phyloP scores from a whole-genome alignment of 129 eudicot species.

The Ambrosia trifida region DNA sequence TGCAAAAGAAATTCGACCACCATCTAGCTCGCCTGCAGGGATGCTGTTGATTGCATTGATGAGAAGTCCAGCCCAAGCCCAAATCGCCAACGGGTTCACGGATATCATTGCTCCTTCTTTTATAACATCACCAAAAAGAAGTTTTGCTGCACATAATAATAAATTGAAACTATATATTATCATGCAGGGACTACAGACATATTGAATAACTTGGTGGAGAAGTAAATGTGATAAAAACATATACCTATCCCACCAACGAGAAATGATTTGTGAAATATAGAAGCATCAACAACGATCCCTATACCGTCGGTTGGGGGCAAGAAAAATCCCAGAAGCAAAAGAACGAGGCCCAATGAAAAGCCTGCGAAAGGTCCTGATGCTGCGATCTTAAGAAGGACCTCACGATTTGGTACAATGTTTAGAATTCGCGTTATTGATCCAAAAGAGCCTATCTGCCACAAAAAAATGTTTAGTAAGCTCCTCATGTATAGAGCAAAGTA shows the following conservation, averaged over 20 bases:
- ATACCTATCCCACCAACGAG: constrained; percentile 95
- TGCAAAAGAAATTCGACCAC: constrained; percentile 92
- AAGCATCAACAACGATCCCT: constrained; percentile 76
- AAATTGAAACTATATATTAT: background rate
- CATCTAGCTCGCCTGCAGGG: constrained; percentile 98
- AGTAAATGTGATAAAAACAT: constrained; percentile 11
- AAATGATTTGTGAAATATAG: constrained; percentile 90
- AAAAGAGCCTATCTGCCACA: constrained; percentile 98
- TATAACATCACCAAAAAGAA: constrained; percentile 86
- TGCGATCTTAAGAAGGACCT: constrained; percentile 91
- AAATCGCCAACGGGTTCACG: constrained; percentile 78
- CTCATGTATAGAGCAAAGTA: no score
- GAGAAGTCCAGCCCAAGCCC: constrained; percentile 99
- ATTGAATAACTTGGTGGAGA: background rate
- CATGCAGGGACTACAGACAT: background rate
- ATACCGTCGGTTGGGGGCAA: constrained; percentile 83
- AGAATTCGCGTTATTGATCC: constrained; percentile 89
- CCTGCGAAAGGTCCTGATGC: constrained; percentile 98
- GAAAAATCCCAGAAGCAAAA: constrained; percentile 78
- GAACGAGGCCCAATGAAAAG: constrained; percentile 73
- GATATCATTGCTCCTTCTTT: constrained; percentile 82
- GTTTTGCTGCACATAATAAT: constrained; percentile 61
- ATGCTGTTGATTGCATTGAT: constrained; percentile 97
- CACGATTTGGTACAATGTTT: constrained; percentile 82
- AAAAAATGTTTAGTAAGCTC: constrained; percentile 15